These are phyloP conservation scores for Claviceps fusiformis DNA, from an alignment of 2,329 filamentous ascomycete species.

Conservation along the genomic window DNA sequence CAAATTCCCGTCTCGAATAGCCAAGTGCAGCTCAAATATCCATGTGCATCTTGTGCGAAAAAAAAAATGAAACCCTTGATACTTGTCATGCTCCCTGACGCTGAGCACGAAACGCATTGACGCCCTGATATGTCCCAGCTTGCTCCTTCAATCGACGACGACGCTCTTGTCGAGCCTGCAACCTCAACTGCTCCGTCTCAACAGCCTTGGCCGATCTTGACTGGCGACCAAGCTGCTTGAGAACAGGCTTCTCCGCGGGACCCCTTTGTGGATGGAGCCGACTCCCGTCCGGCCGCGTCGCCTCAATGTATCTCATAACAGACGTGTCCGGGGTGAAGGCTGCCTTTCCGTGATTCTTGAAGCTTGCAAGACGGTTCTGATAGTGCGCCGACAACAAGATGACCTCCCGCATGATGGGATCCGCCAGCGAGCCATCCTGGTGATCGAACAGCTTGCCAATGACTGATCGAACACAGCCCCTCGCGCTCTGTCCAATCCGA, in stretches of 20 bases:
- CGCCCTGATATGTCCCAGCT: conserved; percentile 11
- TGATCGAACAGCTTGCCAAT: conserved; percentile 10
- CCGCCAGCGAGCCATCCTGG: conserved; percentile 8
- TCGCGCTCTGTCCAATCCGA: conserved; percentile 5
- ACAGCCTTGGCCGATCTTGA: not conserved
- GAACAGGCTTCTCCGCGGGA: not conserved
- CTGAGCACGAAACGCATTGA: conserved; percentile 14
- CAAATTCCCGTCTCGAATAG: not conserved
- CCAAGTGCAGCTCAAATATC: not conserved
- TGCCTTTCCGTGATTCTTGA: conserved; percentile 2
- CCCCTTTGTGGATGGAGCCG: not conserved
- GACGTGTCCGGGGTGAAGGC: not conserved
- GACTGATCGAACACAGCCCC: conserved; percentile 6
- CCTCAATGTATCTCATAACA: not conserved
- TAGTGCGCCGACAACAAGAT: conserved; percentile 15
- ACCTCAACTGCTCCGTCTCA: not conserved
- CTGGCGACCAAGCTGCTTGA: not conserved
- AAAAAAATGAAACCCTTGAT: not conserved
- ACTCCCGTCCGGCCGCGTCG: not conserved
- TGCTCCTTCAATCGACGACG: conserved; percentile 4
- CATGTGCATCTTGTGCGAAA: too few species aligned
- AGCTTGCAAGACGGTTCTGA: conserved; percentile 11
- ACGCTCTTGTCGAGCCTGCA: conserved; percentile 1
- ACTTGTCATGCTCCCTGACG: not conserved
- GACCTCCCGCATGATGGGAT: conserved; percentile 15